These are phyloP conservation scores for Boeremia exigua DNA, from an alignment of 2,329 filamentous ascomycete species.

Conservation along the genomic window DNA sequence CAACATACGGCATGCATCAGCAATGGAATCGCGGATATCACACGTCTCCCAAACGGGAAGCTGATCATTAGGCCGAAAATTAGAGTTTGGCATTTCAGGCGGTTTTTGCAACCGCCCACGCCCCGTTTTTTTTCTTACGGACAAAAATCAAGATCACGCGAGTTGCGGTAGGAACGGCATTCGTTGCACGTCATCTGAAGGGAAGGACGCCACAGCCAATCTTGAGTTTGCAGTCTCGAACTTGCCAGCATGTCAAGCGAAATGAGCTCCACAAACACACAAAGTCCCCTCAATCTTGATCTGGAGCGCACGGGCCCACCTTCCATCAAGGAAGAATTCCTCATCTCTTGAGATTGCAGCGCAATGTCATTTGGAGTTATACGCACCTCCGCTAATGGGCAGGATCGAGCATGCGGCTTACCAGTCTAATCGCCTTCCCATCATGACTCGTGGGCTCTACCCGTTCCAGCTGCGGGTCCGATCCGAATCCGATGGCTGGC, in stretches of 20 bases:
- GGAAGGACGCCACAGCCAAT: slow-evolving; percentile 30
- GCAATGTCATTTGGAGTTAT: slow-evolving; percentile 33
- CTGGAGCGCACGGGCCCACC: slow-evolving; percentile 35
- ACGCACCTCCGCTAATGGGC: neutral
- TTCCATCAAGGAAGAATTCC: slow-evolving; percentile 31
- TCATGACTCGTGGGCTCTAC: slow-evolving; percentile 21
- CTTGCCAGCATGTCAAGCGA: slow-evolving; percentile 43
- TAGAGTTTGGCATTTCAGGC: slow-evolving; percentile 30
- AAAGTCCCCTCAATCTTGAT: slow-evolving; percentile 36
- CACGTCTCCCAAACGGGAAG: slow-evolving; percentile 47
- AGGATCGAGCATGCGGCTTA: slow-evolving; percentile 10
- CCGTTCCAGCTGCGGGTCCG: slow-evolving; percentile 20
- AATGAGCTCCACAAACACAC: slow-evolving; percentile 46
- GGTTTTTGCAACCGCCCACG: slow-evolving; percentile 24
- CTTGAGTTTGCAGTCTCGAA: slow-evolving; percentile 25
- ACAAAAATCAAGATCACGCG: slow-evolving; percentile 13
- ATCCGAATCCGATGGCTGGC: slow-evolving; percentile 27
- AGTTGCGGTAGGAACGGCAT: slow-evolving; percentile 13
- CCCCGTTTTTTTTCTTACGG: slow-evolving; percentile 17
- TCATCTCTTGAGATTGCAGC: slow-evolving; percentile 45
- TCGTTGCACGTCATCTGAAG: slow-evolving; percentile 20
- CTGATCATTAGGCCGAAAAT: slow-evolving; percentile 38
- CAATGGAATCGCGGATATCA: slow-evolving; percentile 42
- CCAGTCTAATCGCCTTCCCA: slow-evolving; percentile 20
- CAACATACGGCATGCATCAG: slow-evolving; percentile 40